phyloP scores from a whole-genome alignment of 225 moss, liverwort and hornwort species.

The Physcomitrellopsis africana region DNA sequence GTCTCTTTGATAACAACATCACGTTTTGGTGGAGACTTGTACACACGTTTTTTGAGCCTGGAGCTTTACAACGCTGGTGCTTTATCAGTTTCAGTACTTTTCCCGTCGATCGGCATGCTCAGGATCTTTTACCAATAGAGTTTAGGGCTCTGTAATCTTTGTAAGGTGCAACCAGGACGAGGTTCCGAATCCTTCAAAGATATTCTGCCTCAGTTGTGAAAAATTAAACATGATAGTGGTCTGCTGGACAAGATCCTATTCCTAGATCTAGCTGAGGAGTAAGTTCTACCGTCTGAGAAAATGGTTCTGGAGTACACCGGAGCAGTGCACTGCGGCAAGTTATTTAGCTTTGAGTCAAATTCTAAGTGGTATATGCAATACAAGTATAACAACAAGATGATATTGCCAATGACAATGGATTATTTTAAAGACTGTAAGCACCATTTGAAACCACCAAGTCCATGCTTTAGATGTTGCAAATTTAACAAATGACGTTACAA shows the following conservation, averaged over 20 bases:
- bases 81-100: constrained; percentile 63
- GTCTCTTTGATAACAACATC: constrained; percentile 47
- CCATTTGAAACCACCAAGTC: too few relatives aligned
- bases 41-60: constrained; percentile 44
- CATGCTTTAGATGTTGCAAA: too few relatives aligned
- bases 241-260: constrained; percentile 59
- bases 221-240: constrained; percentile 65
- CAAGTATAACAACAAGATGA: too few relatives aligned
- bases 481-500: too few relatives aligned
- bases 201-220: too few relatives aligned
- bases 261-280: constrained; percentile 61
- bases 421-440: too few relatives aligned
- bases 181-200: constrained; percentile 65
- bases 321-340: constrained; percentile 51
- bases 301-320: constrained; percentile 58
- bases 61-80: constrained; percentile 61
- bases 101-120: constrained; percentile 58
- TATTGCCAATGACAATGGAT: too few relatives aligned
- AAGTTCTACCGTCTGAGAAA: constrained; percentile 48
- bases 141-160: constrained; percentile 63
- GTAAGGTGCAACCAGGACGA: constrained; percentile 61
- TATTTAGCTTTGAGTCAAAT: too few relatives aligned
- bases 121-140: constrained; percentile 62
- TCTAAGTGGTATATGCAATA: too few relatives aligned
- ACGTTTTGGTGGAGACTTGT: constrained; percentile 49